These are phyloP conservation scores for Exobasidium rhododendri DNA, from an alignment of 1,284 basidiomycete species.

Conservation along the genomic window DNA sequence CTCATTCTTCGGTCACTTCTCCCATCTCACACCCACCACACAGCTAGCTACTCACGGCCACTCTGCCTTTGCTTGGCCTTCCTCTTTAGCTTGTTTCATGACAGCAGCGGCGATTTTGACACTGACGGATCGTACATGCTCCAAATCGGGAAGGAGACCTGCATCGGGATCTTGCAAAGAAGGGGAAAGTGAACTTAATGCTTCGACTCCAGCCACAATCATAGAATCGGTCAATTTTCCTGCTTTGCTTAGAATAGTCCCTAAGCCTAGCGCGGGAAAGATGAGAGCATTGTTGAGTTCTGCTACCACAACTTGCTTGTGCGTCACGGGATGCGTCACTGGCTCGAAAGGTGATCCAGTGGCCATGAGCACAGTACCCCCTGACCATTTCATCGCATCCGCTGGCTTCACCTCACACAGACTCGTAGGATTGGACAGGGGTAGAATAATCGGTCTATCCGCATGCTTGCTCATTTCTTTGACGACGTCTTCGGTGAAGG, in stretches of 20 bases:
- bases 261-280: conserved; percentile 43
- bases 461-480: conserved; percentile 72
- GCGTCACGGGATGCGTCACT: not conserved
- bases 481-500: not conserved
- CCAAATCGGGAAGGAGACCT: conserved; percentile 59
- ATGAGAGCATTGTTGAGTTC: conserved; percentile 67
- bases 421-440: conserved; percentile 80
- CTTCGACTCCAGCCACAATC: conserved; percentile 69
- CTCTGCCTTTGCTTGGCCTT: conserved; percentile 61
- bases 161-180: conserved; percentile 67
- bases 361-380: conserved; percentile 68
- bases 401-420: conserved; percentile 69
- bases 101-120: conserved; percentile 76
- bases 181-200: conserved; percentile 71
- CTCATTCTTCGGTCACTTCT: too few species aligned
- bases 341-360: conserved; percentile 68
- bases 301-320: conserved; percentile 51
- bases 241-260: conserved; percentile 64
- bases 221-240: conserved; percentile 70
- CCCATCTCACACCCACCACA: too few species aligned
- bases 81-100: conserved; percentile 69
- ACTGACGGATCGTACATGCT: conserved; percentile 66
- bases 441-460: conserved; percentile 84
- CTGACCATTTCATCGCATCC: conserved; percentile 72
- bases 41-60: conserved; percentile 12